phyloP scores from a whole-genome alignment of 1,284 basidiomycete species.

The Taiwanofungus camphoratus region DNA sequence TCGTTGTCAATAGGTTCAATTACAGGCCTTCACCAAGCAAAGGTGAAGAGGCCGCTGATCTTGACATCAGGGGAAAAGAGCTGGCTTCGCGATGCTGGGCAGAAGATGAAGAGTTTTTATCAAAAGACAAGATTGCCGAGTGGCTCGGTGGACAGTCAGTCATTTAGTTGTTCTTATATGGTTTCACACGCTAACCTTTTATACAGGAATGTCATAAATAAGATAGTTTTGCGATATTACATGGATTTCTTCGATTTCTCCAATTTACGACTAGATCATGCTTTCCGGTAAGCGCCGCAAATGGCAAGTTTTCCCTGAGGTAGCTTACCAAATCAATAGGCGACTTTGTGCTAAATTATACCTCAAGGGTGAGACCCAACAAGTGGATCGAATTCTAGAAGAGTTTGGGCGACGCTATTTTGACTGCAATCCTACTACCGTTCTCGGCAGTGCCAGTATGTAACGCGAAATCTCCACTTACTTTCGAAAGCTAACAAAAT shows the following conservation, averaged over 20 bases:
- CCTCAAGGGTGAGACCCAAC: constrained; percentile 95
- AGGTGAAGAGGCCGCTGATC: constrained; percentile 47
- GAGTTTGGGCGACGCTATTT: constrained; percentile 87
- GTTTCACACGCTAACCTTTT: constrained; percentile 13
- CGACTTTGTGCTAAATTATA: constrained; percentile 88
- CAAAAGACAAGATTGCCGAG: constrained; percentile 90
- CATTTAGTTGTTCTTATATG: constrained; percentile 1
- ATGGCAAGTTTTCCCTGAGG: constrained; percentile 8
- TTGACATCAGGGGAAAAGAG: constrained; percentile 65
- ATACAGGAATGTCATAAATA: constrained; percentile 69
- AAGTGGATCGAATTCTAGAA: constrained; percentile 93
- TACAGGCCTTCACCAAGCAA: constrained; percentile 38
- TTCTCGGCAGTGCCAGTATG: constrained; percentile 82
- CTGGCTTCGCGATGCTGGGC: constrained; percentile 78
- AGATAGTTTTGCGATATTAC: constrained; percentile 71
- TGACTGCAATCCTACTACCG: constrained; percentile 79
- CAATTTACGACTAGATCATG: constrained; percentile 76
- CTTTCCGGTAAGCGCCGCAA: constrained; percentile 65
- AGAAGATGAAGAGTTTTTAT: constrained; percentile 82
- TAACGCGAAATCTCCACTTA: constrained; percentile 12
- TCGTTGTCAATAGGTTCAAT: constrained; percentile 37
- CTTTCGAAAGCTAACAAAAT: constrained; percentile 4
- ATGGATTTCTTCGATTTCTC: constrained; percentile 89
- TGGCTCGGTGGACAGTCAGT: constrained; percentile 90
- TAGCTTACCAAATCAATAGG: constrained; percentile 34